Conservation (phyloP, 768 basidiomycete species). For the Leccinum rimulosum region DNA sequence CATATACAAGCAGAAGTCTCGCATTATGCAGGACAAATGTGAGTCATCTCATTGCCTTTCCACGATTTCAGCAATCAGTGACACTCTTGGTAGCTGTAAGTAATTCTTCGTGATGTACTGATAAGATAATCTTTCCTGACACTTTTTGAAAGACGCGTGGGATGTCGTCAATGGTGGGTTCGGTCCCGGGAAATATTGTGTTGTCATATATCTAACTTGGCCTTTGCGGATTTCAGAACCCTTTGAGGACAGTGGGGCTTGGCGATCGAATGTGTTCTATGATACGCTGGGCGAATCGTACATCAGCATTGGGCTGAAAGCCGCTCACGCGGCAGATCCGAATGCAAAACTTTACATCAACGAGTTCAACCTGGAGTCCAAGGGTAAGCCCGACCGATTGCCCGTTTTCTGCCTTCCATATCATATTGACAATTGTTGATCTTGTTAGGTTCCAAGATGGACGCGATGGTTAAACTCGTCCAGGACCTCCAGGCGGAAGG, state of each 20-base stretch:
- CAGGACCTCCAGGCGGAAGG: conserved; percentile 43
- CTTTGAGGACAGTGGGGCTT: conserved; percentile 56
- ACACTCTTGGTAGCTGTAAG: conserved; percentile 11
- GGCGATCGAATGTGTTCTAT: conserved; percentile 51
- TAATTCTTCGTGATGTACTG: background rate
- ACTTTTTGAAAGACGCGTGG: conserved; percentile 14
- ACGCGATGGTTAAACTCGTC: conserved; percentile 55
- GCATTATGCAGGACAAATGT: conserved; percentile 15
- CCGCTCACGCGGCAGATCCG: conserved; percentile 31
- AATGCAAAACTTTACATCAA: conserved; percentile 34
- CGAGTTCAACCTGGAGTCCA: conserved; percentile 26
- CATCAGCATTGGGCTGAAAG: conserved; percentile 46
- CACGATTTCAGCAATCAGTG: background rate
- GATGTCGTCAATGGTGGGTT: conserved; percentile 21
- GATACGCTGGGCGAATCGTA: conserved; percentile 45
- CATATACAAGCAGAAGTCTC: conserved; percentile 17
- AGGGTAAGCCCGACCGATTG: conserved; percentile 14
- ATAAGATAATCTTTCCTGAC: background rate
- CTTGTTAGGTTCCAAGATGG: conserved; percentile 29
- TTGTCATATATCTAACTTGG: background rate
- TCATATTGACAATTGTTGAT: background rate
- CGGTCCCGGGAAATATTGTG: background rate
- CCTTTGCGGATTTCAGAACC: conserved; percentile 9
- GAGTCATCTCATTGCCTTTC: background rate
- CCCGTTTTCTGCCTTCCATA: background rate